Evolutionary conservation across 1,284 basidiomycete genomes (phyloP).

Genomic region (Austroboletus olivaceoglutinosus): DNA sequence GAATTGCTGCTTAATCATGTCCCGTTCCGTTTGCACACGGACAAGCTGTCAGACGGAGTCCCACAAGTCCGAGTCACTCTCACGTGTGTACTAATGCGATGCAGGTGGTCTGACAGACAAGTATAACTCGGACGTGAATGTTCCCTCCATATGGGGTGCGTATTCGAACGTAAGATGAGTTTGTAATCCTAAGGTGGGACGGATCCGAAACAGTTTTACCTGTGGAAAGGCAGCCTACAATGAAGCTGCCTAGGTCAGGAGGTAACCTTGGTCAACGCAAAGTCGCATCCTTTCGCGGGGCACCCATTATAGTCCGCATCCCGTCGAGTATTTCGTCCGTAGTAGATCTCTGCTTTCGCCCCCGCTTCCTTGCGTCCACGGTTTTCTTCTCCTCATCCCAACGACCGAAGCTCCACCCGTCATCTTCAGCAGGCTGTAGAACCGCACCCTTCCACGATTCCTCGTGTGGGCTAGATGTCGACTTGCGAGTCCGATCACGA

Average conservation of each 20-base stretch:
- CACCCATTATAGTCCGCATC: too few relatives aligned
- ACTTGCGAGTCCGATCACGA: conserved; percentile 22
- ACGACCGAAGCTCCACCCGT: conserved; percentile 31
- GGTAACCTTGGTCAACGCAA: conserved; percentile 7
- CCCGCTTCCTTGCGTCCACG: conserved; percentile 1
- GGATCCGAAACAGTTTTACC: too few relatives aligned
- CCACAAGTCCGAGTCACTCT: not conserved
- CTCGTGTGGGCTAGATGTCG: conserved; percentile 12
- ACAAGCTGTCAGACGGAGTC: too few relatives aligned
- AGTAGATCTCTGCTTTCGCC: not conserved
- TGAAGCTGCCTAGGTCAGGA: too few relatives aligned
- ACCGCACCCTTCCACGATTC: conserved; percentile 30
- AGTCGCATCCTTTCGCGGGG: not conserved
- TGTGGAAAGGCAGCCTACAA: too few relatives aligned
- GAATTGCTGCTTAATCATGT: too few relatives aligned
- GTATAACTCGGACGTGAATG: too few relatives aligned
- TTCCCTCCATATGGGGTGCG: too few relatives aligned
- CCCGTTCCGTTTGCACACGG: too few relatives aligned
- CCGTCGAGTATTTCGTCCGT: too few relatives aligned
- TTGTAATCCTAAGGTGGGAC: not conserved
- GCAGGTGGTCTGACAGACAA: too few relatives aligned
- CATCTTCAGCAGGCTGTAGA: conserved; percentile 16
- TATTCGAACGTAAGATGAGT: too few relatives aligned
- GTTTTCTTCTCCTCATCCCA: conserved; percentile 17
- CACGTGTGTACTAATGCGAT: not conserved